A percentile compares a stretch with the other conserved stretches of the same genome.
phyloP scores from a whole-genome alignment of 2,329 filamentous ascomycete genomes.

The Colletotrichum gigasporum region DNA sequence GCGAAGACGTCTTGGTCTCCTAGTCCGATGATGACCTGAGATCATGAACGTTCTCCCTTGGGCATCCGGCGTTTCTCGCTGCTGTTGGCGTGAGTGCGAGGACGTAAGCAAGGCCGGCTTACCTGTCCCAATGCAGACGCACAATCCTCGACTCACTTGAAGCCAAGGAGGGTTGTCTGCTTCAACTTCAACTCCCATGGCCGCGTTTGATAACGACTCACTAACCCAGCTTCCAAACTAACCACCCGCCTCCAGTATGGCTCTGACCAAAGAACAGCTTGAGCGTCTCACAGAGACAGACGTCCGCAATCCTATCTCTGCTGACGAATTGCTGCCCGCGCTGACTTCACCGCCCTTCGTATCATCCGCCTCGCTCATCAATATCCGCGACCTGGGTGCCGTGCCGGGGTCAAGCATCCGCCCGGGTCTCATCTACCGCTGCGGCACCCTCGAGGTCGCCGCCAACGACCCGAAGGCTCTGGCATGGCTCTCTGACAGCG shows the following conservation, averaged over 20 bases:
- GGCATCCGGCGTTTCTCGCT: too few relatives aligned
- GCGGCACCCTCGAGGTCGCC: slow-evolving; percentile 51
- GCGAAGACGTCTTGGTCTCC: not conserved
- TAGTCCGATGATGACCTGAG: too few relatives aligned
- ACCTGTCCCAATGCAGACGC: too few relatives aligned
- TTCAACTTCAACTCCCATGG: too few relatives aligned
- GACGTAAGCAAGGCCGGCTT: too few relatives aligned
- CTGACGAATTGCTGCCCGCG: slow-evolving; percentile 45
- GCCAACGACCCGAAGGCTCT: slow-evolving; percentile 40
- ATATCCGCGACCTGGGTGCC: slow-evolving; percentile 60
- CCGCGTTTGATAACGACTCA: too few relatives aligned
- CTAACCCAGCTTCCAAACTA: not conserved
- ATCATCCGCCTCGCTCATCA: slow-evolving; percentile 56
- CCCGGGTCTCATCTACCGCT: slow-evolving; percentile 55
- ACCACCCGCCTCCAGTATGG: not conserved
- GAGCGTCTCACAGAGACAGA: slow-evolving; percentile 51
- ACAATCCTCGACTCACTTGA: too few relatives aligned
- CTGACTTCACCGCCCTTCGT: slow-evolving; percentile 57
- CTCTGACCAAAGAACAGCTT: not conserved
- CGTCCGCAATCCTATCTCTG: slow-evolving; percentile 48
- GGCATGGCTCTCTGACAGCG: slow-evolving; percentile 46
- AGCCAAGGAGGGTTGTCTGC: too few relatives aligned
- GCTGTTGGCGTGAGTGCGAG: too few relatives aligned
- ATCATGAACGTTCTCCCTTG: too few relatives aligned
- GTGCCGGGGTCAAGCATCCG: slow-evolving; percentile 52